Evolutionary conservation across 345 rosid genomes (phyloP), one percentile per base, ranked within the genome.

Genomic region (Lepidium didymum): DNA sequence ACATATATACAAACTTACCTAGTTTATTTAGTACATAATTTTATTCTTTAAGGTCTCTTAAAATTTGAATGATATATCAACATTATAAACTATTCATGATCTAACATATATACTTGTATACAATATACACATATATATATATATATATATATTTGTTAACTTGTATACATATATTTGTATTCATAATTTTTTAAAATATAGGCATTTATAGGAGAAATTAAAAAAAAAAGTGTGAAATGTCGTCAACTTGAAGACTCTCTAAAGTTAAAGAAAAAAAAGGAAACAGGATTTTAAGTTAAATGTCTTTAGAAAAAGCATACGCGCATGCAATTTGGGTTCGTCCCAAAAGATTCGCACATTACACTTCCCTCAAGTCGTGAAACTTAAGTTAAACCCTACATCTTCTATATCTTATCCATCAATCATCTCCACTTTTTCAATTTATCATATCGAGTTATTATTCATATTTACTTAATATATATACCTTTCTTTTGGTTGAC

Each of bases 271-370:
- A 0, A 61, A 56, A n/a, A 14, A 43, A 14, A 33, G 10, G 0
- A 59, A 49, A 41, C 34, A 65, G 40, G 37, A 27, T 10, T 12
- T 45, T 65, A 37, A 50, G 19, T 27, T 45, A 31, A 40, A 42
- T 65, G 62, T 50, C 77, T 73, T 67, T 73, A 51, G 55, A 74
- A 74, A 74, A 74, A 67, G 77, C 43, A 74, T 25, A 74, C 67
- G 77, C 77, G 77, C 77, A 74, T 74, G 77, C 77, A 67, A 73
- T 43, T 62, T 64, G 58, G 38, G 56, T 57, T 59, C 68, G 44
- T 51, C 55, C 42, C 45, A 35, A 66, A 65, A 74, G 77, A 74
- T 52, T 74, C 77, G n/a, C 77, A 67, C 56, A 37, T 59, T 66
- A 43, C 8, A 40, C 64, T 63, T 56, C 67, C 4, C 12, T 37